Conservation (phyloP, 192 early-diverging fungal species). For the Coemansia sp. region DNA sequence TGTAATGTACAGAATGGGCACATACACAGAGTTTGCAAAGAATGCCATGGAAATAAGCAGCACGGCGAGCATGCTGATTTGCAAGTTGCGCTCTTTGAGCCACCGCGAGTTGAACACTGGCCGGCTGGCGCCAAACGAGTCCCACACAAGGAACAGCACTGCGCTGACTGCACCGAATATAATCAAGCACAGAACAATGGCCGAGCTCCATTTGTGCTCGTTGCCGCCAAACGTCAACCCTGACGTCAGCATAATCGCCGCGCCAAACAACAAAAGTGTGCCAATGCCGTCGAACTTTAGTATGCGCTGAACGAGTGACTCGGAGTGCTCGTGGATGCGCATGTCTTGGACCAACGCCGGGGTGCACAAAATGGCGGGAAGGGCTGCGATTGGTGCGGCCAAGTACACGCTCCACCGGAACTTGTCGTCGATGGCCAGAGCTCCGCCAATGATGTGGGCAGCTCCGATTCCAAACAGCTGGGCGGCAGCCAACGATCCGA, state of each 20-base stretch:
- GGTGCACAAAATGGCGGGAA: slow-evolving; percentile 36
- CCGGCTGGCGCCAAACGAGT: slow-evolving; percentile 20
- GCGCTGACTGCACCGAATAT: slow-evolving; percentile 38
- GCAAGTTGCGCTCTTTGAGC: slow-evolving; percentile 50
- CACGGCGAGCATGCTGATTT: slow-evolving; percentile 41
- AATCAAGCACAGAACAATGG: slow-evolving; percentile 42
- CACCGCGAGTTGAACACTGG: slow-evolving; percentile 41
- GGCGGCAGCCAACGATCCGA: slow-evolving; percentile 28
- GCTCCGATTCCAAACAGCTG: slow-evolving; percentile 49
- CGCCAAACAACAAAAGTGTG: slow-evolving; percentile 34
- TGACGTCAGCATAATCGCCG: slow-evolving; percentile 39
- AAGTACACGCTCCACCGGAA: slow-evolving; percentile 45
- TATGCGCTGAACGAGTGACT: slow-evolving; percentile 26
- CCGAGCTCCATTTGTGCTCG: slow-evolving; percentile 50
- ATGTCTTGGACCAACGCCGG: slow-evolving; percentile 32
- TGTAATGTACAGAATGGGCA: slow-evolving; percentile 50
- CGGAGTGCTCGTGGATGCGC: slow-evolving; percentile 12
- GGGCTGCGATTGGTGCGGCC: slow-evolving; percentile 38
- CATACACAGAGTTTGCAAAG: slow-evolving; percentile 28
- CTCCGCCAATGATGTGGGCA: slow-evolving; percentile 43
- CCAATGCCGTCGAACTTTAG: slow-evolving; percentile 35
- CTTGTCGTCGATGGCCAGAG: slow-evolving; percentile 32
- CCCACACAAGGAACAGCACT: slow-evolving; percentile 37
- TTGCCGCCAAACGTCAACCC: slow-evolving; percentile 51
- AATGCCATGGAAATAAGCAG: slow-evolving; percentile 49